Evolutionary conservation across 345 rosid species (phyloP).

Genomic region (Clausena lansium): DNA sequence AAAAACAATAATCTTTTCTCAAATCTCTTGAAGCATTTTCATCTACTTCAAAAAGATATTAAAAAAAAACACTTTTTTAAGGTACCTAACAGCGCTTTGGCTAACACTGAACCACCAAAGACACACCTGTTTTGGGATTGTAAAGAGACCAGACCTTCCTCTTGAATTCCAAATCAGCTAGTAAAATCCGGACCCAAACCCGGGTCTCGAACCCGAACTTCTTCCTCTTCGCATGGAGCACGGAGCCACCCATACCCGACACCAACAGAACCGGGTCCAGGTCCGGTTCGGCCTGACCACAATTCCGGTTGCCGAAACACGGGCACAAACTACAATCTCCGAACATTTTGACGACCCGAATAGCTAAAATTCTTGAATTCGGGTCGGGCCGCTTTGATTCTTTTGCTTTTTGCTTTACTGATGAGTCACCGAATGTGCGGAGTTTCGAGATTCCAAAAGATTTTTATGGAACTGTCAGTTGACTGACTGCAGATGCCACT

Average conservation of each 20-base stretch:
- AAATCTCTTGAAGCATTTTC: background rate
- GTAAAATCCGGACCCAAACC: conserved; percentile 82
- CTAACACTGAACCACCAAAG: no score
- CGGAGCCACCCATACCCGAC: conserved; percentile 82
- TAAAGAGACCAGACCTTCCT: conserved; percentile 76
- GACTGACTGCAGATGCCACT: background rate
- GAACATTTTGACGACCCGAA: conserved; percentile 16
- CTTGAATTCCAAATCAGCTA: conserved; percentile 77
- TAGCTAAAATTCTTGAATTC: background rate
- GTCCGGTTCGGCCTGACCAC: conserved; percentile 20
- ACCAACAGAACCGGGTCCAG: conserved; percentile 68
- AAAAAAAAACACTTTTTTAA: background rate
- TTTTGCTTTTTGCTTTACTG: background rate
- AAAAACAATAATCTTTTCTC: no score
- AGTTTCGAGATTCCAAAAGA: background rate
- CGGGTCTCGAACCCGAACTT: conserved; percentile 48
- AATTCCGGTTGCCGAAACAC: conserved; percentile 39
- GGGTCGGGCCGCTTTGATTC: background rate
- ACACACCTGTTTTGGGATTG: conserved; percentile 68
- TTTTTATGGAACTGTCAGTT: background rate
- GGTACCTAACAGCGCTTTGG: background rate
- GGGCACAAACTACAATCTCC: conserved; percentile 41
- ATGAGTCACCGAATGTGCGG: no score
- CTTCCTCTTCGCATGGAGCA: conserved; percentile 64
- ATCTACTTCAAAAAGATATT: background rate